phyloP scores from a whole-genome alignment of 495 filamentous ascomycete genomes.

The Chaetomium cochliodes region DNA sequence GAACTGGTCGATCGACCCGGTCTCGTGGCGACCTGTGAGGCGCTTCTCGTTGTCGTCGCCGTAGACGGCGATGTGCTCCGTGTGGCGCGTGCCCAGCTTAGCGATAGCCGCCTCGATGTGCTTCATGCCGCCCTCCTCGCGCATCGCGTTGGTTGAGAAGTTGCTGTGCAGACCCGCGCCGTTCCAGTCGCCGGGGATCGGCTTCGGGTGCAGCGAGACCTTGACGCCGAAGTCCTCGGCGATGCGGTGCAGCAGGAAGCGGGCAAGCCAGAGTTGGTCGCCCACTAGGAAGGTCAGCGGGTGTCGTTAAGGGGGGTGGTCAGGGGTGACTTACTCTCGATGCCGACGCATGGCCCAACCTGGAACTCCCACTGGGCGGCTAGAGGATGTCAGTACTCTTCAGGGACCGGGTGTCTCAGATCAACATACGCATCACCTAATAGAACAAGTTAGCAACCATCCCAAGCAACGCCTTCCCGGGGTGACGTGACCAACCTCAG shows the following conservation, averaged over 20 bases:
- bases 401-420: not conserved
- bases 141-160: constrained; percentile 84
- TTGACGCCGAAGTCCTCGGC: constrained; percentile 96
- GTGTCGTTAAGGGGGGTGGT: not conserved
- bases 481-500: constrained; percentile 71
- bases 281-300: constrained; percentile 56
- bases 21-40: constrained; percentile 96
- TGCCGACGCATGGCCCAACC: constrained; percentile 89
- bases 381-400: constrained; percentile 3
- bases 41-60: constrained; percentile 89
- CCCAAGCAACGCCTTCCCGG: not conserved
- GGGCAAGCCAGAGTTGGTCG: constrained; percentile 96
- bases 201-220: constrained; percentile 96
- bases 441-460: not conserved
- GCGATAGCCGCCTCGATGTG: constrained; percentile 67
- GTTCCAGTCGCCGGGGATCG: constrained; percentile 99
- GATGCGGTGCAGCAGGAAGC: constrained; percentile 93
- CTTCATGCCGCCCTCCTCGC: constrained; percentile 81
- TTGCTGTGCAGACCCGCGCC: constrained; percentile 96
- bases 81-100: constrained; percentile 77
- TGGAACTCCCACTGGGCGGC: constrained; percentile 97
- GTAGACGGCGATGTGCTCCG: constrained; percentile 96
- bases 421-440: constrained; percentile 22
- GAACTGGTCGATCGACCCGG: constrained; percentile 88
- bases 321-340: constrained; percentile 50